phyloP scores from a whole-genome alignment of 164 flowering plant genomes.

The Chimonanthus praecox region DNA sequence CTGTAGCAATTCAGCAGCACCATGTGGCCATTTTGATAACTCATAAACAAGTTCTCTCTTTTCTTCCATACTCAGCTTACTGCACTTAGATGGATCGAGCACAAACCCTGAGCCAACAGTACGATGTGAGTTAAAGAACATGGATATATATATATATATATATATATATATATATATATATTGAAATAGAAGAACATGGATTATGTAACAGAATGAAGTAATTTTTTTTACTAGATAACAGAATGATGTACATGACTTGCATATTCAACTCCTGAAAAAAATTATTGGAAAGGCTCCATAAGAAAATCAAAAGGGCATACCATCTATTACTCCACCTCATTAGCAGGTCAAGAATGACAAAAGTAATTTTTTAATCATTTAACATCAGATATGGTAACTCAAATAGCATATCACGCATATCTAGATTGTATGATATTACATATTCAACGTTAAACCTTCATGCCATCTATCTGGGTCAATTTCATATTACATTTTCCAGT shows the following conservation, averaged over 20 bases:
- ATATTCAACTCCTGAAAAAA: background rate
- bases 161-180: no score
- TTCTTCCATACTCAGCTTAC: slow-evolving; percentile 64
- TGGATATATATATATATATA: no score
- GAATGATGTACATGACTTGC: background rate
- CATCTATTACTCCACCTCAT: background rate
- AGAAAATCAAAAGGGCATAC: background rate
- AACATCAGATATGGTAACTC: background rate
- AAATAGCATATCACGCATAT: no score
- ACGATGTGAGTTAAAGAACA: background rate
- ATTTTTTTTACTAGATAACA: background rate
- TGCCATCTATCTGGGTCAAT: no score
- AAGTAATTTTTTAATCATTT: background rate
- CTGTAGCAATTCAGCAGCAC: slow-evolving; percentile 66
- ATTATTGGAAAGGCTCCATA: background rate
- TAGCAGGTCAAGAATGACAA: background rate
- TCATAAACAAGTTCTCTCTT: slow-evolving; percentile 80
- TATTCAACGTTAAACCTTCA: no score
- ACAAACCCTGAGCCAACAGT: slow-evolving; percentile 34
- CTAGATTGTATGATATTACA: no score
- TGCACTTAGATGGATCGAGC: slow-evolving; percentile 62
- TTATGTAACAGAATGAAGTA: no score
- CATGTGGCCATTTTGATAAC: slow-evolving; percentile 55
- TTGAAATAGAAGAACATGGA: no score
- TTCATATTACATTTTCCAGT: no score